Evolutionary conservation across 2,329 filamentous ascomycete genomes (phyloP).

Genomic region (Hypoxylon sp.): DNA sequence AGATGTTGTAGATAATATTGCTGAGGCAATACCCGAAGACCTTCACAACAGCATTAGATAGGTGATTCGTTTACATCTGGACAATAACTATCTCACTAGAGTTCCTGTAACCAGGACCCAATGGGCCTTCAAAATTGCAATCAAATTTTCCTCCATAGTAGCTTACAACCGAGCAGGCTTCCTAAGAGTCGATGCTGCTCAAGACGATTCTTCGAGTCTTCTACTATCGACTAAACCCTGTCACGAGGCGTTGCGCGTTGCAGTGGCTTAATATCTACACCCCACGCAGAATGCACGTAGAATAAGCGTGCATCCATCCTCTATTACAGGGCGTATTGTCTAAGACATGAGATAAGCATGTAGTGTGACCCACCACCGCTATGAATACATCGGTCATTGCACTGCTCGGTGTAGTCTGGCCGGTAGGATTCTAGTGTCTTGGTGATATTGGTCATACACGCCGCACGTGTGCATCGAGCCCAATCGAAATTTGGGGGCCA

Average conservation of each 20-base stretch:
- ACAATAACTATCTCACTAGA: slow-evolving; percentile 19
- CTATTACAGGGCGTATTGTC: neutral
- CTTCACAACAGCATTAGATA: slow-evolving; percentile 9
- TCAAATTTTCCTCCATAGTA: slow-evolving; percentile 18
- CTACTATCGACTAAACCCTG: slow-evolving; percentile 1
- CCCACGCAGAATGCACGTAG: slow-evolving; percentile 1
- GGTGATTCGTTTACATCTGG: slow-evolving; percentile 3
- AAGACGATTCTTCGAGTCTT: neutral
- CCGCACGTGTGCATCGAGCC: neutral
- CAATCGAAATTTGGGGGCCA: neutral
- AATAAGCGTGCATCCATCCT: slow-evolving; percentile 16
- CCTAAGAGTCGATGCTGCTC: slow-evolving; percentile 5
- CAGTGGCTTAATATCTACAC: slow-evolving; percentile 6
- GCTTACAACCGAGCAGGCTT: neutral
- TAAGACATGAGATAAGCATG: neutral
- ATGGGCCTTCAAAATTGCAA: slow-evolving; percentile 16
- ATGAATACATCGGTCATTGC: neutral
- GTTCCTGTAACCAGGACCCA: slow-evolving; percentile 15
- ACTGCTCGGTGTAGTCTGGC: neutral
- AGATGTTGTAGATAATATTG: slow-evolving; percentile 41
- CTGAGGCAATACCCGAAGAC: slow-evolving; percentile 15
- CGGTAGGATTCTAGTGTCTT: slow-evolving; percentile 8
- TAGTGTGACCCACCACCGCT: slow-evolving; percentile 7
- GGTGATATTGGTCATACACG: neutral
- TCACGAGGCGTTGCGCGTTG: neutral